Evolutionary conservation across 768 basidiomycete genomes (phyloP), one percentile per base, ranked within the genome.

Genomic region (Panus rudis): DNA sequence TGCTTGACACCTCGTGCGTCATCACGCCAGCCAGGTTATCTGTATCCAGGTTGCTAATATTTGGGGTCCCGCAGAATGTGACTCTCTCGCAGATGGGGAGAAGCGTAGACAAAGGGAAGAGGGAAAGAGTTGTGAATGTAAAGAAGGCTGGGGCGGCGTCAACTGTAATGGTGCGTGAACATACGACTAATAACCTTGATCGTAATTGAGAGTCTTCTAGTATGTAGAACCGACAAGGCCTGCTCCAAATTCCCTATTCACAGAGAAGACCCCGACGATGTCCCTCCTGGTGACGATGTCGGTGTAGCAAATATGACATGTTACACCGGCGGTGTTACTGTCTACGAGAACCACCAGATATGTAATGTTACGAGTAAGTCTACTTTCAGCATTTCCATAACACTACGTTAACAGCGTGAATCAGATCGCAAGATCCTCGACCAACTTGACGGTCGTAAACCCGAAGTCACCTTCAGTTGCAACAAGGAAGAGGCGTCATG

Each of bases 401-500:
- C 33, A 17, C n/a, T 35, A 16, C 16, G n/a, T 35, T 37, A 38
- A 8, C 37, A 25, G 19, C 27, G 4, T n/a, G n/a, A 20, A 22
- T 4, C 53, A 94, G 92, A 97, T 66, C 81, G 87, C 37, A 96
- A 96, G 66, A 97, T 98, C 52, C 69, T 96, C 48, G 94, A 96
- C 57, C 78, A 79, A 69, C 89, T 97, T n/a, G 86, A 89, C 0
- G 84, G 75, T 39, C 78, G 92, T 7, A 85, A 90, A 16, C 93
- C 94, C 0, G 93, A 98, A 61, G 93, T 97, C 2, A 98, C 96
- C 1, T 99, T 99, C 63, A 84, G 85, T 51, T 99, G 96, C 66
- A 80, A 88, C 45, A 74, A 67, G 16, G 46, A 58, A 2, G 67
- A 72, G 11, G 65, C 67, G 4, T 77, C 78, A 1, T 99, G 96